Percentiles rank a stretch among this genome's conserved stretches.
Evolutionary conservation across 2,329 filamentous ascomycete species (phyloP).

Genomic region (Didymella glomerata): DNA sequence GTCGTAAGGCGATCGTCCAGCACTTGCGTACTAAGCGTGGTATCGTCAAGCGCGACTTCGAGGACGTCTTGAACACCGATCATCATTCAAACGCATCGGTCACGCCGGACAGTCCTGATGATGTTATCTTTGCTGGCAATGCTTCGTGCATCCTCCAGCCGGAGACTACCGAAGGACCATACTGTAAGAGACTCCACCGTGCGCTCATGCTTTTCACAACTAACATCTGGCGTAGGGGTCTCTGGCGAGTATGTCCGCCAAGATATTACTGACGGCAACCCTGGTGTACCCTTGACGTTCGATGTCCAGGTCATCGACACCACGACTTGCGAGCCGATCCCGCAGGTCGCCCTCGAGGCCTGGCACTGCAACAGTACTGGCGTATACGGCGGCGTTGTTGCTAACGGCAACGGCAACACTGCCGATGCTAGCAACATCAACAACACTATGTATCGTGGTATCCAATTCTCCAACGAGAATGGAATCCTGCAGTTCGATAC

Average conservation of each 20-base stretch:
- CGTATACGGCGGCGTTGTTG: conserved; percentile 56
- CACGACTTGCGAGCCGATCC: conserved; percentile 59
- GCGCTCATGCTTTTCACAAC: background rate
- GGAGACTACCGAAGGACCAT: conserved; percentile 37
- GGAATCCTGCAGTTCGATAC: conserved; percentile 59
- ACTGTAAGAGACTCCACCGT: conserved; percentile 22
- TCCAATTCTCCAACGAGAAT: conserved; percentile 56
- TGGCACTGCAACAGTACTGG: conserved; percentile 53
- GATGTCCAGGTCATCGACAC: conserved; percentile 63
- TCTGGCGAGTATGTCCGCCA: conserved; percentile 58
- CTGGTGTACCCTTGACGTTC: conserved; percentile 57
- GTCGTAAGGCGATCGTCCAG: conserved; percentile 51
- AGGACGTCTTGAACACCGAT: conserved; percentile 31
- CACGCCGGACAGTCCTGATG: conserved; percentile 26
- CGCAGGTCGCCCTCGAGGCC: conserved; percentile 58
- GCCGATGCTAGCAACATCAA: conserved; percentile 33
- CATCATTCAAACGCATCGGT: conserved; percentile 33
- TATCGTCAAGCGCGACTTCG: conserved; percentile 26
- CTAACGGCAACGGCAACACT: conserved; percentile 51
- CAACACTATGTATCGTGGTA: conserved; percentile 56
- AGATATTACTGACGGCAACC: conserved; percentile 57
- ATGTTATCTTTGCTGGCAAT: conserved; percentile 34
- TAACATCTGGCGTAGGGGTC: conserved; percentile 11
- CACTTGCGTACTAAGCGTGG: conserved; percentile 45
- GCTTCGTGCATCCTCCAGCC: conserved; percentile 35